Evolutionary conservation across 2,329 filamentous ascomycete genomes (phyloP), one percentile per base, ranked within the genome.

Genomic region (Cladorrhinum sp.): DNA sequence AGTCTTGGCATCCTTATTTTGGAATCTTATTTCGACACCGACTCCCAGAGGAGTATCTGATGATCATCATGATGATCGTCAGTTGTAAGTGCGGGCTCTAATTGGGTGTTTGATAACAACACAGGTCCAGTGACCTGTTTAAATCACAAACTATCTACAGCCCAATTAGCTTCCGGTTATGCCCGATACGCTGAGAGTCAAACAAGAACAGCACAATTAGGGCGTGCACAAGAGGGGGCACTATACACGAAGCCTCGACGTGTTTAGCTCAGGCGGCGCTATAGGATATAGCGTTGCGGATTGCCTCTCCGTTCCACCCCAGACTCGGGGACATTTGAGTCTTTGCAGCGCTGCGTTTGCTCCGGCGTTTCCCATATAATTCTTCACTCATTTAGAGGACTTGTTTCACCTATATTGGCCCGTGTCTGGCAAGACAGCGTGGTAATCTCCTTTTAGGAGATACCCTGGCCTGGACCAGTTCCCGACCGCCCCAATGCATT

Each of bases 371-470:
- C 41, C 6, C 18, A 13, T 7, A 5, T 41, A 3, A 13, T 41
- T 41, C 36, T 41, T 13, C 4, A n/a, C 36, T 4, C 36, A 13
- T 5, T 22, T 8, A 22, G 3, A 55, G 53, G 53, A 20, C 7
- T n/a, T 49, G 38, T 56, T 56, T 56, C 16, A 45, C 38, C 53
- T 49, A 49, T 27, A 45, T 22, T 49, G 24, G 16, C 38, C 53
- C 49, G 49, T 25, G 22, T 50, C 49, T 50, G 49, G 16, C 20
- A 27, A 22, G 49, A 45, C 32, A 36, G 9, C 9, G 32, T 36
- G 32, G 32, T 36, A 45, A 45, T 45, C 41, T 45, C 18, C n/a
- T 12, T 13, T 36, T 16, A 12, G 32, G 32, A 36, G 32, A 36
- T 18, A 45, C n/a, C 16, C 41, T 7, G 41, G 41, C 16, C 41